phyloP scores from a whole-genome alignment of 768 basidiomycete genomes.

The Omphalotus guepiniiformis region DNA sequence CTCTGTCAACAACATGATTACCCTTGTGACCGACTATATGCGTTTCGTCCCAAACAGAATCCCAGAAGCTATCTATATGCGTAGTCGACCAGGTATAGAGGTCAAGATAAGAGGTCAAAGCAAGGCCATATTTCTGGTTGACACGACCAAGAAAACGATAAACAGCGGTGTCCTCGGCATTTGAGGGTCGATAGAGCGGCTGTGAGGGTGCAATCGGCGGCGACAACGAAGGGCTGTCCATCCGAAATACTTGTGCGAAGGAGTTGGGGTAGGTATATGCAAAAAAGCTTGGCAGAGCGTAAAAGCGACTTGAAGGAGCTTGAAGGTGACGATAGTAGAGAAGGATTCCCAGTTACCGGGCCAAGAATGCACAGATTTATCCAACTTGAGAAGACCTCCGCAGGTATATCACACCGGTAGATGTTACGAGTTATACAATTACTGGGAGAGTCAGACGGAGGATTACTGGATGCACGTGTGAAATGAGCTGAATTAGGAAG shows the following conservation, averaged over 20 bases:
- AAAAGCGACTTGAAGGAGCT: no score
- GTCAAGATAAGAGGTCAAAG: constrained; percentile 53
- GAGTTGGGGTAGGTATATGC: no score
- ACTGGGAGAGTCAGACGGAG: no score
- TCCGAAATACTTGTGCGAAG: neutral
- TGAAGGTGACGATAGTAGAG: no score
- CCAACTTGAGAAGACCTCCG: no score
- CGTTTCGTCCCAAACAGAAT: constrained; percentile 66
- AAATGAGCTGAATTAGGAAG: no score
- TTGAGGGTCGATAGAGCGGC: constrained; percentile 41
- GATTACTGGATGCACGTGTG: no score
- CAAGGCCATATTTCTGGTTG: constrained; percentile 42
- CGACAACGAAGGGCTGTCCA: neutral
- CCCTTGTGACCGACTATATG: constrained; percentile 61
- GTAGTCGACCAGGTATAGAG: constrained; percentile 63
- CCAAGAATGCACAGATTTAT: no score
- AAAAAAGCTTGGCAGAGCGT: no score
- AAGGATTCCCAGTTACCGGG: no score
- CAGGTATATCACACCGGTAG: no score
- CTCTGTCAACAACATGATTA: constrained; percentile 50
- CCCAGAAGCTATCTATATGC: constrained; percentile 66
- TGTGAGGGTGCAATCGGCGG: constrained; percentile 8
- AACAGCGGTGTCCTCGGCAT: constrained; percentile 39
- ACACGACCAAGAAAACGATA: constrained; percentile 46
- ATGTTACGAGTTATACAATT: no score